Conservation (phyloP, 1,284 basidiomycete genomes). For the Melanopsichium pennsylvanicum region DNA sequence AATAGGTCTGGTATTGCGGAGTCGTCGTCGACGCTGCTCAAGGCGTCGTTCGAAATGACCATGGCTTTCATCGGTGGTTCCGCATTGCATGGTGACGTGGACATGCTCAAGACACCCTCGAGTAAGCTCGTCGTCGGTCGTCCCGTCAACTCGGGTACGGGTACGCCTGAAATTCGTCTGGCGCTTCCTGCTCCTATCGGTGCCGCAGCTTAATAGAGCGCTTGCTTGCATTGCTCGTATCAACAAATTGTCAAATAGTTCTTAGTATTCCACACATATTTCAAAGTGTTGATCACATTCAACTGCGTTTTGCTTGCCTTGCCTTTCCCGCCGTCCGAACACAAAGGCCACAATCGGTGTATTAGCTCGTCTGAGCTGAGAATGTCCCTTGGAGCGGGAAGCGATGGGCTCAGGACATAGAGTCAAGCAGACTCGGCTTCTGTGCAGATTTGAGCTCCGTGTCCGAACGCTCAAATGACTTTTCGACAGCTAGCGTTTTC, state of each 20-base stretch:
- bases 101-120: conserved; percentile 86
- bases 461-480: too few species aligned
- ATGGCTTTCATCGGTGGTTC: conserved; percentile 94
- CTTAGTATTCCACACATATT: too few species aligned
- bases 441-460: too few species aligned
- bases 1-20: conserved; percentile 92
- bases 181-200: conserved; percentile 34
- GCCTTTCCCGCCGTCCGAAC: too few species aligned
- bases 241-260: conserved; percentile 25
- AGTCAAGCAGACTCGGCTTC: too few species aligned
- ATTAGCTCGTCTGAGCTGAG: too few species aligned
- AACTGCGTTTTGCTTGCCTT: too few species aligned
- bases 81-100: conserved; percentile 91
- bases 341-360: too few species aligned
- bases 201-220: conserved; percentile 17
- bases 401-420: too few species aligned
- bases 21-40: conserved; percentile 89
- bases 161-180: conserved; percentile 52
- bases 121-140: conserved; percentile 82
- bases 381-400: too few species aligned
- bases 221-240: conserved; percentile 9
- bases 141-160: conserved; percentile 59
- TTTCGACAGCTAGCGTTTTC: too few species aligned
- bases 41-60: conserved; percentile 97
- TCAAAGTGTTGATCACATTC: too few species aligned